Evolutionary conservation across 164 flowering plant genomes (phyloP).

Genomic region (Vitis amurensis): DNA sequence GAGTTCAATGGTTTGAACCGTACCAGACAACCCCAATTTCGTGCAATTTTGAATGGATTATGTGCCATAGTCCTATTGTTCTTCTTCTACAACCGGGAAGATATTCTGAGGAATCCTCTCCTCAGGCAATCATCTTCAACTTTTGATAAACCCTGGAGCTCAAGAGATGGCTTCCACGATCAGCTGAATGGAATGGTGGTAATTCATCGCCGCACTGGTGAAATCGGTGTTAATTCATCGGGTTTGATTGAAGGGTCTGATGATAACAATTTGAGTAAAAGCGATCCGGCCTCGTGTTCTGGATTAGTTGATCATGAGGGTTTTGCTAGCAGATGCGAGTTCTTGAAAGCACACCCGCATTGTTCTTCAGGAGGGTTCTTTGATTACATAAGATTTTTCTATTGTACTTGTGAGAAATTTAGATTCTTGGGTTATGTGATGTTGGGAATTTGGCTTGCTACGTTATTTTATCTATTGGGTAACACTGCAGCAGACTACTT

Average conservation of each 20-base stretch:
- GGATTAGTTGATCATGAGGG: constrained; percentile 64
- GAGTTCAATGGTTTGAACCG: constrained; percentile 2
- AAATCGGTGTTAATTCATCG: constrained; percentile 29
- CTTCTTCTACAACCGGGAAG: constrained; percentile 47
- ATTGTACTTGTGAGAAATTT: constrained; percentile 58
- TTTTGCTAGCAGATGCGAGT: constrained; percentile 57
- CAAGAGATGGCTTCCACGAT: constrained; percentile 1
- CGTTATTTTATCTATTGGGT: constrained; percentile 86
- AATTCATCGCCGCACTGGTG: constrained; percentile 38
- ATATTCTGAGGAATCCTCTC: constrained; percentile 29
- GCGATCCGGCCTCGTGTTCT: constrained; percentile 35
- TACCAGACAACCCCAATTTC: constrained; percentile 27
- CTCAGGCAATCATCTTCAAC: constrained; percentile 16
- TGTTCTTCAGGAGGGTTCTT: constrained; percentile 72
- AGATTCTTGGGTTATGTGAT: constrained; percentile 51
- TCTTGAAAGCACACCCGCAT: constrained; percentile 58
- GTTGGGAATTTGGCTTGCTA: constrained; percentile 68
- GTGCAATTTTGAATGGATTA: constrained; percentile 52
- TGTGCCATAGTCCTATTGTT: constrained; percentile 43
- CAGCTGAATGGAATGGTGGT: constrained; percentile 8
- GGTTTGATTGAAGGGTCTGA: constrained; percentile 12
- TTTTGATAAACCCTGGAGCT: constrained; percentile 19
- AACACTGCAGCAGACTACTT: constrained; percentile 96
- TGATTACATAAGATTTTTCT: constrained; percentile 70
- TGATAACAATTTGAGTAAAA: constrained; percentile 15